Evolutionary conservation across 176 grass and related monocot genomes (phyloP).

Genomic region (Phoenix dactylifera): DNA sequence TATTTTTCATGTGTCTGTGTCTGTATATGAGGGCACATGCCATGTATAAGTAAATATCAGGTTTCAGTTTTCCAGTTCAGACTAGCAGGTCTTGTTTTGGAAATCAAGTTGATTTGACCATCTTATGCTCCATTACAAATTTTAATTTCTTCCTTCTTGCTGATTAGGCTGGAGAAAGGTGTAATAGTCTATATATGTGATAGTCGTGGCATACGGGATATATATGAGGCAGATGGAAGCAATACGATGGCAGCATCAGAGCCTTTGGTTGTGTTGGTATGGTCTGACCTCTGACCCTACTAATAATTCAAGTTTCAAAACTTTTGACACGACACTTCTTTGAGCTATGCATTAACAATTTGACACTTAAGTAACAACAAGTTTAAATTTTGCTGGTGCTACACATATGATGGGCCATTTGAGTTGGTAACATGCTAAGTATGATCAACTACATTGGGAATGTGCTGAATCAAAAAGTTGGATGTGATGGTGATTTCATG

Average conservation of each 20-base stretch:
- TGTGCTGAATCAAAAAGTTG: too few relatives aligned
- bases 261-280: constrained; percentile 88
- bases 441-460: too few relatives aligned
- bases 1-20: too few relatives aligned
- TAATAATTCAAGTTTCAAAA: background rate
- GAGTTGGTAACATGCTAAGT: background rate
- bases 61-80: too few relatives aligned
- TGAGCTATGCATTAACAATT: background rate
- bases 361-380: too few relatives aligned
- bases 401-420: background rate
- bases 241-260: constrained; percentile 67
- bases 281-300: constrained; percentile 4
- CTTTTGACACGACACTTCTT: background rate
- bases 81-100: too few relatives aligned
- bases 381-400: too few relatives aligned
- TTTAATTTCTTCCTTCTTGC: background rate
- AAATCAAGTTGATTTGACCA: background rate
- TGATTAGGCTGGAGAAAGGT: constrained; percentile 90
- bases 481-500: too few relatives aligned
- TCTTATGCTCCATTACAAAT: too few relatives aligned
- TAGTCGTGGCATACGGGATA: constrained; percentile 77
- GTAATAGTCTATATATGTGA: constrained; percentile 97
- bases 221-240: constrained; percentile 90
- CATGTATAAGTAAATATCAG: too few relatives aligned
- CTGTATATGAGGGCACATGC: too few relatives aligned